Evolutionary conservation across 2,329 filamentous ascomycete species (phyloP).

Genomic region (Septoria linicola): DNA sequence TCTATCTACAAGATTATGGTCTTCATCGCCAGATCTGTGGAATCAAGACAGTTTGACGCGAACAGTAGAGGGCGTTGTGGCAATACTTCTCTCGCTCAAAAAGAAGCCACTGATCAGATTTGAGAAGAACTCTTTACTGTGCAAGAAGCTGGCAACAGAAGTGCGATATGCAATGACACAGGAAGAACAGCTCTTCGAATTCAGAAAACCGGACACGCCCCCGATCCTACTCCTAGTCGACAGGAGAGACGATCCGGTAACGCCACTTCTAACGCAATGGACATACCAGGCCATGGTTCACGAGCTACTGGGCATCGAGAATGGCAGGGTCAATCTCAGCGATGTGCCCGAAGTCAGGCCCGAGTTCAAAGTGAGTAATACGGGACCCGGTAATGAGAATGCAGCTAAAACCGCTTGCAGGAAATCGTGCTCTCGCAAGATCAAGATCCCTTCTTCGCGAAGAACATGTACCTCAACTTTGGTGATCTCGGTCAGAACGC

Average conservation of each 20-base stretch:
- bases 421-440: constrained; percentile 96
- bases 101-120: constrained; percentile 96
- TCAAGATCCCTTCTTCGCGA: constrained; percentile 97
- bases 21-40: constrained; percentile 71
- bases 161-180: constrained; percentile 90
- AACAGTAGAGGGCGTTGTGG: constrained; percentile 82
- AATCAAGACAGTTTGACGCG: constrained; percentile 84
- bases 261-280: constrained; percentile 93
- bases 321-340: constrained; percentile 87
- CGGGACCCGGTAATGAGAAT: not conserved
- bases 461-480: constrained; percentile 99
- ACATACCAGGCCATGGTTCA: constrained; percentile 99
- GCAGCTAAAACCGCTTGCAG: constrained; percentile 31
- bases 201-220: constrained; percentile 89
- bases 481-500: constrained; percentile 93
- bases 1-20: constrained; percentile 34
- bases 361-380: constrained; percentile 32
- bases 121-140: constrained; percentile 82
- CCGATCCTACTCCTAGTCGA: constrained; percentile 90
- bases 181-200: constrained; percentile 95
- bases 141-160: constrained; percentile 91
- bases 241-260: constrained; percentile 89
- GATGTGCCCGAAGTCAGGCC: constrained; percentile 45
- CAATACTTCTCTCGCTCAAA: constrained; percentile 82
- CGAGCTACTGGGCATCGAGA: constrained; percentile 87